Base-by-base conservation (phyloP, 345 rosid genomes). In the Eucalyptus viminalis region DNA sequence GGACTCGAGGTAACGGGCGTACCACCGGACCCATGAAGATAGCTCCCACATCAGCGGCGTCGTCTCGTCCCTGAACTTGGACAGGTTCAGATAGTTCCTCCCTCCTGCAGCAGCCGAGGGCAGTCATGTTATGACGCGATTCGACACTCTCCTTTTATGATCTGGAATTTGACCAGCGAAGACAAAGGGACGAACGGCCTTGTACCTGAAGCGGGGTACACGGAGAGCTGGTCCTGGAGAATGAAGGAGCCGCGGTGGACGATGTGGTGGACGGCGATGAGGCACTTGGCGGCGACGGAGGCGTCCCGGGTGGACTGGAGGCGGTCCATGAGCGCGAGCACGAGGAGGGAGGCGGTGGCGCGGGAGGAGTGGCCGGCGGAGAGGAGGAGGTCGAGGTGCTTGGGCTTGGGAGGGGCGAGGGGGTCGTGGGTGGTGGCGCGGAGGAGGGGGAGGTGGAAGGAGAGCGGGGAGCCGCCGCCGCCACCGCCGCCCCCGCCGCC, bases 21-120 rank as follows among this genome's bases (percentile, higher is more conserved):
- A 96, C 99, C 99, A 97, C 92, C 97, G 92, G 65, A 96, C 95
- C 98, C 97, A 96, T 22, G 96, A 94, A 86, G 99, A 96, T 54
- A 96, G 94, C 86, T 97, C 97, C 99, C 99, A 97, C 40, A 93
- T 89, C 44, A 94, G 4, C 4, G 97, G 93, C 0, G 97, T 90
- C 11, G 94, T 87, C 34, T 89, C 88, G 81, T 97, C 99, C 93
- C 99, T 92, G 89, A 97, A 97, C 17, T 92, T 91, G 17, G 99
- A 96, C 4, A 96, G 94, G 24, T 97, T 97, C 6, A 97, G 96
- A 91, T 95, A 93, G 91, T 97, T 97, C 89, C 99, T 92, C 49
- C 99, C 99, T 54, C 99, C 99, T 17, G 94, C 87, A 22, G 94
- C 88, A 76, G 85, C 85, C 85, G 85, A 76, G 47, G 85, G 85